Evolutionary conservation across 2,329 filamentous ascomycete genomes (phyloP).

Genomic region (Cytospora piceae): DNA sequence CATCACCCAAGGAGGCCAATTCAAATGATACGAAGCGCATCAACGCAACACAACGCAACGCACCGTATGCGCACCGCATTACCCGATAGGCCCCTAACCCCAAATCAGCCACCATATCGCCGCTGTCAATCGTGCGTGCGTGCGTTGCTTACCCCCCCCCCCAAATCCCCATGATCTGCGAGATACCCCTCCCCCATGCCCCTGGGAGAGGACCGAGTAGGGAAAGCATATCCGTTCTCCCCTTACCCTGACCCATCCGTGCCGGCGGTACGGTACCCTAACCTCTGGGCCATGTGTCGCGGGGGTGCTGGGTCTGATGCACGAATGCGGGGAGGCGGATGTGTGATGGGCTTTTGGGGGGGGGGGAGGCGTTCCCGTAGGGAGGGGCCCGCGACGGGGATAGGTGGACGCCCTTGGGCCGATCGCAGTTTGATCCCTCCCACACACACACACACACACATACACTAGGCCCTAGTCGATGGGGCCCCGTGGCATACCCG

Average conservation of each 20-base stretch:
- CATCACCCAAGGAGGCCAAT: neutral
- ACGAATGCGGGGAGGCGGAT: conserved; percentile 13
- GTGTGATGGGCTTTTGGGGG: neutral
- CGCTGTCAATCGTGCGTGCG: neutral
- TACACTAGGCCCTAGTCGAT: neutral
- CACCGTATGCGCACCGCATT: conserved; percentile 1
- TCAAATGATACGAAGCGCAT: conserved; percentile 17
- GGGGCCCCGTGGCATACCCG: neutral
- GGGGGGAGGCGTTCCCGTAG: neutral
- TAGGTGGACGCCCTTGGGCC: conserved; percentile 11
- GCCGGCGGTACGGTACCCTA: conserved; percentile 19
- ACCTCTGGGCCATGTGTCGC: conserved; percentile 9
- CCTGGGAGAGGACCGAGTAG: neutral
- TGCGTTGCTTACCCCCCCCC: no score
- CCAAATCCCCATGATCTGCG: neutral
- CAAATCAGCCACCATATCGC: neutral
- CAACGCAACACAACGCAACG: no score
- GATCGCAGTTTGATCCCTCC: neutral
- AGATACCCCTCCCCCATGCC: neutral
- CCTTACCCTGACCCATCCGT: neutral
- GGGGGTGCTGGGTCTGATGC: conserved; percentile 5
- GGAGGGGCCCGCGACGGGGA: neutral
- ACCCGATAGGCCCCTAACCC: neutral
- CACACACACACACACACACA: neutral
- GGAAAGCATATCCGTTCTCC: conserved; percentile 2